These are phyloP conservation scores for Suillus subluteus DNA, from an alignment of 768 basidiomycete species.

Conservation along the genomic window DNA sequence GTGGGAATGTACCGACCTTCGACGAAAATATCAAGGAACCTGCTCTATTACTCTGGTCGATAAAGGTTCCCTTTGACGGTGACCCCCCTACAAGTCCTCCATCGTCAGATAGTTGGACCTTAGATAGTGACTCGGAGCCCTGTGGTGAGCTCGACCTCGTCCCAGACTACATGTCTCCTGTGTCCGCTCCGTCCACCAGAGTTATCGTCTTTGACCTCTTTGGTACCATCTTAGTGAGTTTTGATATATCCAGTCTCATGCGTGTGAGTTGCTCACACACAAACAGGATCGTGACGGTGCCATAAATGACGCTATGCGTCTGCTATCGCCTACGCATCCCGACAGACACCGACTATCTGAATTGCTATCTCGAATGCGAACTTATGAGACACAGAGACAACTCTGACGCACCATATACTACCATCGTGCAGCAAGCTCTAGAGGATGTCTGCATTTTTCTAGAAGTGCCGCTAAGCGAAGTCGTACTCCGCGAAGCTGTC, in stretches of 20 bases:
- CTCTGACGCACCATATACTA: not conserved
- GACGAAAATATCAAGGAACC: not conserved
- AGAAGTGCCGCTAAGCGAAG: not conserved
- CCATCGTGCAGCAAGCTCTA: not conserved
- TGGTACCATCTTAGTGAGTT: not conserved
- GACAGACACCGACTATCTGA: not conserved
- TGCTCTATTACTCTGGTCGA: not conserved
- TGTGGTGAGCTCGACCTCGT: not conserved
- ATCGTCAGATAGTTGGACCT: not conserved
- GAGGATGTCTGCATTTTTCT: slow-evolving; percentile 4
- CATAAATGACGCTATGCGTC: not conserved
- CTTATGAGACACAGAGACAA: not conserved
- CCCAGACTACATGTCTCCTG: not conserved
- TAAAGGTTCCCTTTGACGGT: slow-evolving; percentile 7
- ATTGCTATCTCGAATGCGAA: slow-evolving; percentile 4
- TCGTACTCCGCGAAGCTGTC: not conserved
- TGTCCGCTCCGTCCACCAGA: not conserved
- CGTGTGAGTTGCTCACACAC: not conserved
- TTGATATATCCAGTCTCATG: too few species aligned
- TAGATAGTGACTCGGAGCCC: not conserved
- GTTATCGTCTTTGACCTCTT: slow-evolving; percentile 6
- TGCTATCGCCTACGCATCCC: not conserved
- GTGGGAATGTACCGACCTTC: slow-evolving; percentile 1
- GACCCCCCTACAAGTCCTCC: not conserved
- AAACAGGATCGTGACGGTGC: not conserved